Conservation (phyloP, 2,329 filamentous ascomycete species). For the Sporothrix luriei region DNA sequence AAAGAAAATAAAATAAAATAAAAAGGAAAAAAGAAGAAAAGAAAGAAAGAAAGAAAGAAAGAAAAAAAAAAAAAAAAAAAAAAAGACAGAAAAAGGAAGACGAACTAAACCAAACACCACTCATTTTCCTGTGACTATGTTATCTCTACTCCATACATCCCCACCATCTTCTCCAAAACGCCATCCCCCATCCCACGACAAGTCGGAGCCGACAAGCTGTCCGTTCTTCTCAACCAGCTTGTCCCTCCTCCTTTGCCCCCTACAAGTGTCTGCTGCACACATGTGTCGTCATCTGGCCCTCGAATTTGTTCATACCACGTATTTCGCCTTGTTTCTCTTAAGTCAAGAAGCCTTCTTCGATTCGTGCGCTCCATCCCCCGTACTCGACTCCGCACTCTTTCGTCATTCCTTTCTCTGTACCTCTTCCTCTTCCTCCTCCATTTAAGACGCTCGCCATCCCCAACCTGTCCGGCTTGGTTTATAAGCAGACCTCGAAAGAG, state of each 20-base stretch:
- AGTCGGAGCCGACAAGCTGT: background rate
- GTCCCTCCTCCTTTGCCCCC: background rate
- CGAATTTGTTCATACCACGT: constrained; percentile 27
- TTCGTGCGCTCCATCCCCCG: too few species aligned
- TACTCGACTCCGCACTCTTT: background rate
- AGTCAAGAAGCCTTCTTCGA: background rate
- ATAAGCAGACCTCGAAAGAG: constrained; percentile 16
- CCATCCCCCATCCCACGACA: background rate
- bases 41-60: background rate
- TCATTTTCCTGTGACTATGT: background rate
- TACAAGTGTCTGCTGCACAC: background rate
- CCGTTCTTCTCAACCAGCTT: background rate
- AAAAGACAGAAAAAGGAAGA: too few species aligned
- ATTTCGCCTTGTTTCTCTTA: background rate
- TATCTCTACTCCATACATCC: background rate
- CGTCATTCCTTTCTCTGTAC: background rate
- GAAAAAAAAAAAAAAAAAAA: background rate
- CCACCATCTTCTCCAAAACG: background rate
- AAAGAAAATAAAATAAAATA: background rate
- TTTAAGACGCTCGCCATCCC: background rate
- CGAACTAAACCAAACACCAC: background rate
- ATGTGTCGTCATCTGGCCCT: constrained; percentile 28
- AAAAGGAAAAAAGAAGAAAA: background rate
- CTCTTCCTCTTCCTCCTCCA: background rate
- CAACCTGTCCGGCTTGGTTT: background rate